phyloP scores from a whole-genome alignment of 805 yeast genomes.

The Starmerella lactis-condensi region DNA sequence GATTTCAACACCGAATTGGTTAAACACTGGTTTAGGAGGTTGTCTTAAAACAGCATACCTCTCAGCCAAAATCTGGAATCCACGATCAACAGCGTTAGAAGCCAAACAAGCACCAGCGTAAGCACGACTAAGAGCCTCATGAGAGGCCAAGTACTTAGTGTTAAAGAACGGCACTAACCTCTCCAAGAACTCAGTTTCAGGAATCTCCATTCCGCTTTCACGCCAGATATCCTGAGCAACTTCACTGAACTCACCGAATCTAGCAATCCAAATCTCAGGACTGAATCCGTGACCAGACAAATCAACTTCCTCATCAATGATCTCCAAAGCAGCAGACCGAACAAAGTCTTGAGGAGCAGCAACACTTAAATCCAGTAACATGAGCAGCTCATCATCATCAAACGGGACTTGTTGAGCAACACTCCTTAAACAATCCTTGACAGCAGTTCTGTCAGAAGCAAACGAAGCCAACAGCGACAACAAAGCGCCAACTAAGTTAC shows the following conservation, averaged over 20 bases:
- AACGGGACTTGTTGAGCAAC: slow-evolving; percentile 56
- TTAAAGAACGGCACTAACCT: slow-evolving; percentile 35
- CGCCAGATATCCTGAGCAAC: slow-evolving; percentile 72
- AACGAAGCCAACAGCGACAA: slow-evolving; percentile 43
- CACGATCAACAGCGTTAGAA: slow-evolving; percentile 16
- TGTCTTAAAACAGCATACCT: slow-evolving; percentile 41
- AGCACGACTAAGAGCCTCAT: slow-evolving; percentile 56
- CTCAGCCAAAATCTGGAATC: slow-evolving; percentile 31
- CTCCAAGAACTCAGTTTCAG: slow-evolving; percentile 21
- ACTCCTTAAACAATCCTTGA: slow-evolving; percentile 67
- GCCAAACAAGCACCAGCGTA: slow-evolving; percentile 28
- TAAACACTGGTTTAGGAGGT: slow-evolving; percentile 25
- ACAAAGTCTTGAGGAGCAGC: slow-evolving; percentile 52
- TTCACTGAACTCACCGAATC: slow-evolving; percentile 48
- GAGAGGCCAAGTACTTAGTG: slow-evolving; percentile 28
- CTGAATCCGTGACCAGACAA: slow-evolving; percentile 30
- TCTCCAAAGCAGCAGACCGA: slow-evolving; percentile 62
- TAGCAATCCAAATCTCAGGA: slow-evolving; percentile 59
- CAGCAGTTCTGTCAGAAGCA: slow-evolving; percentile 60
- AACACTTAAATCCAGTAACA: slow-evolving; percentile 32
- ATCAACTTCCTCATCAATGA: slow-evolving; percentile 60
- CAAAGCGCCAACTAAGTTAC: slow-evolving; percentile 40
- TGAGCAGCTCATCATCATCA: slow-evolving; percentile 38
- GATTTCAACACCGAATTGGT: slow-evolving; percentile 61
- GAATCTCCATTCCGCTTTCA: slow-evolving; percentile 43